phyloP scores from a whole-genome alignment of 192 early-diverging fungal genomes.

The Coemansia sp. region DNA sequence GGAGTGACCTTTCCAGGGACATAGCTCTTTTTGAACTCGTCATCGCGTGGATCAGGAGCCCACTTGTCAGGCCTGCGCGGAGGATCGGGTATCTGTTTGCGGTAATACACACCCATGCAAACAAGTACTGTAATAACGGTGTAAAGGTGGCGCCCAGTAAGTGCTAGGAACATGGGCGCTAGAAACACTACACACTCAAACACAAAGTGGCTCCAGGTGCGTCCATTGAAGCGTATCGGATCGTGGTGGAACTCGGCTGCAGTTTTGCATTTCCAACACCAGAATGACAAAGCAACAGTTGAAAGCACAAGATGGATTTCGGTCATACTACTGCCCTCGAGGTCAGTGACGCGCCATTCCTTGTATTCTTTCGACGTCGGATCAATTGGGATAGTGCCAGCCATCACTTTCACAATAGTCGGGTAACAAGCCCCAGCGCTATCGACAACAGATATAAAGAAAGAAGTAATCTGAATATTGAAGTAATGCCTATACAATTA shows the following conservation, averaged over 20 bases:
- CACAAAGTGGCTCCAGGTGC: slow-evolving; percentile 19
- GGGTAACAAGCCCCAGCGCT: neutral
- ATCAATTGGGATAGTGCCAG: slow-evolving; percentile 16
- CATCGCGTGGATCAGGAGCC: slow-evolving; percentile 51
- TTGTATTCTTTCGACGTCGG: slow-evolving; percentile 52
- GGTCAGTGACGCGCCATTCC: slow-evolving; percentile 48
- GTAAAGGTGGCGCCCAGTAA: slow-evolving; percentile 38
- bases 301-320: slow-evolving; percentile 48
- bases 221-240: slow-evolving; percentile 22
- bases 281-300: slow-evolving; percentile 42
- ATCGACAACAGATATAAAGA: neutral
- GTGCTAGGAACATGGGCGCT: slow-evolving; percentile 42
- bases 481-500: neutral
- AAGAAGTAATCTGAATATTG: neutral
- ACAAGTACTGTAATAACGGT: slow-evolving; percentile 16
- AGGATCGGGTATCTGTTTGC: slow-evolving; percentile 40
- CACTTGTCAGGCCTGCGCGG: slow-evolving; percentile 50
- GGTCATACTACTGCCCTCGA: slow-evolving; percentile 46
- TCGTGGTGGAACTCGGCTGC: slow-evolving; percentile 46
- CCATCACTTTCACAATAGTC: neutral
- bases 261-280: slow-evolving; percentile 56
- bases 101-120: slow-evolving; percentile 30
- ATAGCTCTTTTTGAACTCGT: slow-evolving; percentile 31
- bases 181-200: slow-evolving; percentile 40
- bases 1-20: slow-evolving; percentile 34